These are phyloP conservation scores for Saururus chinensis DNA, from an alignment of 164 flowering plant genomes.

Conservation along the genomic window DNA sequence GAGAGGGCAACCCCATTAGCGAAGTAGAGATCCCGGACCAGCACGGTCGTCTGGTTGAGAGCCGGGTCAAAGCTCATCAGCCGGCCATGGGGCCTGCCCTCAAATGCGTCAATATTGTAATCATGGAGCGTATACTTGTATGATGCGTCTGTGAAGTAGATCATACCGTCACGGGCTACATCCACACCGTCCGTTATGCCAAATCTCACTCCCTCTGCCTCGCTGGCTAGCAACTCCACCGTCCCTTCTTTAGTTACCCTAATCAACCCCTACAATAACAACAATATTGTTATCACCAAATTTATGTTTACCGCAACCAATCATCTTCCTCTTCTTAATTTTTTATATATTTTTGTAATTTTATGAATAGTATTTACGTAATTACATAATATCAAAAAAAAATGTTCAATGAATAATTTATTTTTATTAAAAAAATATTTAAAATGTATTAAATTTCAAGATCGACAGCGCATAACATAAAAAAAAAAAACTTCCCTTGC, in stretches of 20 bases:
- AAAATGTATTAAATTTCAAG: no score
- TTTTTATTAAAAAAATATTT: no score
- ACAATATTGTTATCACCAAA: neutral
- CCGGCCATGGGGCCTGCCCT: slow-evolving; percentile 72
- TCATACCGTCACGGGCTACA: slow-evolving; percentile 46
- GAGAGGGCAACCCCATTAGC: slow-evolving; percentile 80
- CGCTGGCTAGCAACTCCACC: slow-evolving; percentile 41
- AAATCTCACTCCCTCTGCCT: slow-evolving; percentile 59
- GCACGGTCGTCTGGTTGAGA: slow-evolving; percentile 39
- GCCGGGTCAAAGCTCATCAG: slow-evolving; percentile 60
- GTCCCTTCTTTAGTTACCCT: slow-evolving; percentile 34
- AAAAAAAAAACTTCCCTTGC: no score
- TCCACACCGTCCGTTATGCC: slow-evolving; percentile 57
- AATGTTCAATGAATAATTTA: no score
- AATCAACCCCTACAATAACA: slow-evolving; percentile 45
- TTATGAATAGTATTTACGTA: no score
- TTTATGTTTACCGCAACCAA: no score
- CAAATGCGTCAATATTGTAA: slow-evolving; percentile 30
- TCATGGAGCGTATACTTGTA: slow-evolving; percentile 34
- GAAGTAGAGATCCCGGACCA: slow-evolving; percentile 55
- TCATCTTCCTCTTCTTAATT: no score
- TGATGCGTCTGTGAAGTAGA: slow-evolving; percentile 84
- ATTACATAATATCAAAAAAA: no score
- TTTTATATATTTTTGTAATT: no score
- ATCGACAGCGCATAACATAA: no score